These are phyloP conservation scores for Leptomonas pyrrhocoris DNA, from an alignment of 208 protist genomes.

Conservation along the genomic window DNA sequence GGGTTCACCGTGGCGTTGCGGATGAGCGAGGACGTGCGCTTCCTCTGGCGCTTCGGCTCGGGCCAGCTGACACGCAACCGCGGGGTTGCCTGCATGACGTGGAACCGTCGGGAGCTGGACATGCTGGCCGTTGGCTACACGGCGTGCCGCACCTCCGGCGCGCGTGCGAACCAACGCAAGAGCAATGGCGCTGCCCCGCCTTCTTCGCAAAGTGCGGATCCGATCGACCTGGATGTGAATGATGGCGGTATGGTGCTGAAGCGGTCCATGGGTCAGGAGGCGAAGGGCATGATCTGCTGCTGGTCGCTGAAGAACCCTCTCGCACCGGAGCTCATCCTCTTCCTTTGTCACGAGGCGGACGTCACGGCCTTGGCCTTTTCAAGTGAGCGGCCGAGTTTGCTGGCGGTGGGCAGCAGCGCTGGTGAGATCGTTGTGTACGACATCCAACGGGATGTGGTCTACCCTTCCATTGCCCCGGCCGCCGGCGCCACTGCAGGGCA, in stretches of 20 bases:
- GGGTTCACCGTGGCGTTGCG: constrained; percentile 18
- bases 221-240: neutral
- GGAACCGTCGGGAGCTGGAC: constrained; percentile 92
- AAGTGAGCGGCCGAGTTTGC: constrained; percentile 87
- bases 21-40: constrained; percentile 56
- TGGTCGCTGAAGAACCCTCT: constrained; percentile 97
- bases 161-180: neutral
- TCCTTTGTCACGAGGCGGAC: constrained; percentile 72
- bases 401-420: constrained; percentile 93
- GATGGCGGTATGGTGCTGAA: constrained; percentile 4
- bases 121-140: constrained; percentile 71
- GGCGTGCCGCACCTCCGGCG: constrained; percentile 13
- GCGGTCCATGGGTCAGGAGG: constrained; percentile 22
- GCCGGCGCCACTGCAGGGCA: constrained; percentile 60
- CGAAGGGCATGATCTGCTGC: constrained; percentile 91
- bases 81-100: constrained; percentile 90
- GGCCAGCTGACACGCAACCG: constrained; percentile 67
- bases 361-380: constrained; percentile 94
- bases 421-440: constrained; percentile 95
- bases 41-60: constrained; percentile 89
- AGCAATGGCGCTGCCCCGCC: neutral
- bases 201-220: neutral
- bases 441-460: constrained; percentile 79
- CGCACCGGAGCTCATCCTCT: constrained; percentile 89
- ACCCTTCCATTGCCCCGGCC: constrained; percentile 72